Percentiles rank a stretch among this genome's conserved stretches.
These are phyloP conservation scores for Euphrasia confusa DNA, from an alignment of 257 asterid species.

Conservation along the genomic window DNA sequence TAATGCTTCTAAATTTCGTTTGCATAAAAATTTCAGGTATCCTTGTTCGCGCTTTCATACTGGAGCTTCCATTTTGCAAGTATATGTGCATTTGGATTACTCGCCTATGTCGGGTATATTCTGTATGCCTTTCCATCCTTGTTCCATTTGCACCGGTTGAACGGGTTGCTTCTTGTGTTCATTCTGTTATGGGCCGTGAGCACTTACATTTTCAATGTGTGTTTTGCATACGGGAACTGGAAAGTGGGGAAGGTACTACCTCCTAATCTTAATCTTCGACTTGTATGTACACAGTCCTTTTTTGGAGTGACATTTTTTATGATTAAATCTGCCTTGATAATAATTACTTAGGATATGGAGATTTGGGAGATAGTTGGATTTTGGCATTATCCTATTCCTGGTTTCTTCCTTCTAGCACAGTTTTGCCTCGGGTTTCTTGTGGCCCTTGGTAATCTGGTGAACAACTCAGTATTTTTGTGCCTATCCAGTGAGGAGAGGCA, in stretches of 20 bases:
- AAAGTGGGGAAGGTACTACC: constrained; percentile 83
- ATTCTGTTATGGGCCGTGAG: constrained; percentile 98
- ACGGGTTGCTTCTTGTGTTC: constrained; percentile 93
- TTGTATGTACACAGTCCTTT: constrained; percentile 16
- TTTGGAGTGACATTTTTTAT: not conserved
- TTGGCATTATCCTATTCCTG: constrained; percentile 99
- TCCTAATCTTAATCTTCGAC: constrained; percentile 23
- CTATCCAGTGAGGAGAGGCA: constrained; percentile 72
- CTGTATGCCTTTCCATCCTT: constrained; percentile 85
- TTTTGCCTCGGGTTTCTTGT: constrained; percentile 92
- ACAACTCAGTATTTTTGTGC: constrained; percentile 72
- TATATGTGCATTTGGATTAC: constrained; percentile 93
- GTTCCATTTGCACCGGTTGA: constrained; percentile 84
- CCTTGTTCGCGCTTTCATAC: constrained; percentile 81
- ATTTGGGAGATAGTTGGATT: constrained; percentile 98
- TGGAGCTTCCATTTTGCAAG: constrained; percentile 99
- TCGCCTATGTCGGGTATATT: constrained; percentile 89
- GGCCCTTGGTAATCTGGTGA: constrained; percentile 96
- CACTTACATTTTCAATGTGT: constrained; percentile 89
- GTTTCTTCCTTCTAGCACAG: constrained; percentile 90
- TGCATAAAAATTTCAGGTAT: constrained; percentile 59
- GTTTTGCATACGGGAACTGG: constrained; percentile 78
- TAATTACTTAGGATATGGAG: constrained; percentile 72
- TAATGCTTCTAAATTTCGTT: constrained; percentile 33
- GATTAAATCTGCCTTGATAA: not conserved